Evolutionary conservation across 169 alveolate species (phyloP).

Genomic region (Amoebophrya sp.): DNA sequence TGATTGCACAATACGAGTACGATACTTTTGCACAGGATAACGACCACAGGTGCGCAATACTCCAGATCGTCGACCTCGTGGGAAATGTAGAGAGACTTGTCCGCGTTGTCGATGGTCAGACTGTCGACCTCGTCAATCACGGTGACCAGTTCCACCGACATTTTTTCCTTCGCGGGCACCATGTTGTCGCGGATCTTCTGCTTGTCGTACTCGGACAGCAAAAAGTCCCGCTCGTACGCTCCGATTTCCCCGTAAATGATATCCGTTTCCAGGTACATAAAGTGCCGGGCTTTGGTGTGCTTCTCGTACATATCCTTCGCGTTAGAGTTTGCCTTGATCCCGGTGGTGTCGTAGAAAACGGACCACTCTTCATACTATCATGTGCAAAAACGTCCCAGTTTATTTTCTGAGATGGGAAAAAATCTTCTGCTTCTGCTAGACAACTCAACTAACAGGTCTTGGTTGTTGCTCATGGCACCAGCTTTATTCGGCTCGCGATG

Average conservation of each 20-base stretch:
- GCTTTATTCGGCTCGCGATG: too few species aligned
- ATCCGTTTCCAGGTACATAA: not conserved
- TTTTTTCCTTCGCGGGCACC: not conserved
- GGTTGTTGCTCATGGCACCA: too few species aligned
- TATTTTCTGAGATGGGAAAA: too few species aligned
- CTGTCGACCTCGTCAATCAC: constrained; percentile 25
- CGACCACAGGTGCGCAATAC: not conserved
- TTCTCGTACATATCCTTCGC: not conserved
- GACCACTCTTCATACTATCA: not conserved
- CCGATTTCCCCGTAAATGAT: constrained; percentile 25
- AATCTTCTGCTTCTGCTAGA: too few species aligned
- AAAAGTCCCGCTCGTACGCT: not conserved
- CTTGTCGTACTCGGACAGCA: not conserved
- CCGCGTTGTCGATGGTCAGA: constrained; percentile 26
- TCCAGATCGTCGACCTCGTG: not conserved
- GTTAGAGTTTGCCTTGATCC: not conserved
- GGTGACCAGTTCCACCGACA: not conserved
- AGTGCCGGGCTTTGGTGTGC: not conserved
- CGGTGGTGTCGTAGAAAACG: not conserved
- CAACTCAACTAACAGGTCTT: too few species aligned
- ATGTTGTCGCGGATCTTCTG: not conserved
- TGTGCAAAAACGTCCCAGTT: too few species aligned
- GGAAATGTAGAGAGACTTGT: not conserved
- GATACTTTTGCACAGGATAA: too few species aligned
- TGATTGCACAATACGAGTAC: too few species aligned